Evolutionary conservation across 768 basidiomycete species (phyloP), one percentile per base, ranked within the genome.

Genomic region (Suillus occidentalis): DNA sequence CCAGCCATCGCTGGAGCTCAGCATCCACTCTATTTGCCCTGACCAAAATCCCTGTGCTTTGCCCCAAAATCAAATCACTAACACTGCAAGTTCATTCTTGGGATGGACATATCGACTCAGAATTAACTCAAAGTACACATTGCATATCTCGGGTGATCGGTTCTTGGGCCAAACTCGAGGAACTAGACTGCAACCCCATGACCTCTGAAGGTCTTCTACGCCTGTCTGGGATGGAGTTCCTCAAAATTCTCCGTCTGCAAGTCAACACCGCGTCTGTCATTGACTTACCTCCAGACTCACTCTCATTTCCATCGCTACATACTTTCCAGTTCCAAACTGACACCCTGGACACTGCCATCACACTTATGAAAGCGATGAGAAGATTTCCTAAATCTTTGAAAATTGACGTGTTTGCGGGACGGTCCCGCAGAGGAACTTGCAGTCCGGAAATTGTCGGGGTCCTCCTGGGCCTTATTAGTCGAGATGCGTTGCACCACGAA

Each of bases 161-260:
- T 22, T 58, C 22, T 40, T 58, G 57, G 57, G 6, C 18, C 39
- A 58, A 58, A 40, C 57, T 58, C 25, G 39, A 58, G 57, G 57
- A 58, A 40, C 40, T 59, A 25, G 58, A 59, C 18, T 59, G 40
- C 25, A 59, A 59, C 28, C 58, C 58, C 18, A 59, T 28, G 58
- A 42, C 40, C 10, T 28, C 1, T 13, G 28, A 59, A 28, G 39
- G 12, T 31, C 10, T 59, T 31, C 6, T 13, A 40, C 28, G 6
- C 18, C 25, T 59, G 6, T 42, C 39, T 42, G 58, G 58, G 25
- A 28, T 59, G 18, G 0, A 40, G 28, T 59, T 18, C 42, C 58
- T 59, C 40, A 59, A 12, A 59, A 31, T 42, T 28, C 40, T 59
- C 18, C 58, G 40, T 31, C 25, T 59, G 18, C 25, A 42, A 7